Percentiles rank a stretch among this genome's conserved stretches.
These are phyloP conservation scores for Vinca major DNA, from an alignment of 305 asterid genomes.

Conservation along the genomic window DNA sequence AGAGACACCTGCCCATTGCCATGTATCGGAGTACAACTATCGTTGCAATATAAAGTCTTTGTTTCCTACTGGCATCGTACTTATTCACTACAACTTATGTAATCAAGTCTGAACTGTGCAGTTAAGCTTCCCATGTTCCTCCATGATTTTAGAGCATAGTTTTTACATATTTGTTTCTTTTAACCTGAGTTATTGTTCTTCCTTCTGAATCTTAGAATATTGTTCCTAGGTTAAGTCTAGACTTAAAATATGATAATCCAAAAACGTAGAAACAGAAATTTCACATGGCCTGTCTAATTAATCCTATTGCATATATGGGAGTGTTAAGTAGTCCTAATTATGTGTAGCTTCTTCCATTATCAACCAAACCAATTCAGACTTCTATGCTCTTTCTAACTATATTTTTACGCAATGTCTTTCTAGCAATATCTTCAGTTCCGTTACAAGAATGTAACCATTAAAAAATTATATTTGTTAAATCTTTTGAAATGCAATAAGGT, in stretches of 20 bases:
- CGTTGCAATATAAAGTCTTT: too few species aligned
- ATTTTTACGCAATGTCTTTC: neutral
- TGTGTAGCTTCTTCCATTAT: neutral
- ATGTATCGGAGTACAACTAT: too few species aligned
- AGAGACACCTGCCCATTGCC: too few species aligned
- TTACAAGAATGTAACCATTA: neutral
- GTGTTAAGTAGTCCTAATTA: neutral
- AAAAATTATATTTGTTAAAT: neutral
- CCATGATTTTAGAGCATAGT: neutral
- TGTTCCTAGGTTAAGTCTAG: neutral
- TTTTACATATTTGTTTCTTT: neutral
- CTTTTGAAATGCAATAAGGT: neutral
- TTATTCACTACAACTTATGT: neutral
- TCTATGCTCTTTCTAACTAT: neutral
- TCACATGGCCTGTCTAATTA: neutral
- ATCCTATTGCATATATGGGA: neutral
- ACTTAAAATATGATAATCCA: neutral
- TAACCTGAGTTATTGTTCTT: neutral
- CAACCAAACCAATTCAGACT: neutral
- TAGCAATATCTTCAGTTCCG: neutral
- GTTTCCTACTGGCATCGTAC: too few species aligned
- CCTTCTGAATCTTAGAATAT: neutral
- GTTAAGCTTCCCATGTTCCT: neutral
- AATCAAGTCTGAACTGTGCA: neutral
- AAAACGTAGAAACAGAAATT: neutral